These are phyloP conservation scores for Saccharomyces mikatae DNA, from an alignment of 805 yeast species.

Conservation along the genomic window DNA sequence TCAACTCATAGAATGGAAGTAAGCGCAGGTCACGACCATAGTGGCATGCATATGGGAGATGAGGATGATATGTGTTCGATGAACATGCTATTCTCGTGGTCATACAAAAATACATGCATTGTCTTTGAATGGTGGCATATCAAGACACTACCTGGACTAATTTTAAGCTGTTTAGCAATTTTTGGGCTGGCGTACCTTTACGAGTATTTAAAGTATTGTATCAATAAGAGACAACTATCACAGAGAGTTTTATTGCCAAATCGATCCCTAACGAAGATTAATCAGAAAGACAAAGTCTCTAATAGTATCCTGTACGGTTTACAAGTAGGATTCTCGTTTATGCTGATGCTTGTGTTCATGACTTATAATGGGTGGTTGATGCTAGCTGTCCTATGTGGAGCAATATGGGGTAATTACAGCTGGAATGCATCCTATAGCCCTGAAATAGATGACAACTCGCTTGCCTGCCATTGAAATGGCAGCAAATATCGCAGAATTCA, in stretches of 20 bases:
- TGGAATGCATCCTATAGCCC: conserved; percentile 39
- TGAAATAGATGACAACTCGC: conserved; percentile 6
- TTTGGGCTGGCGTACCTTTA: conserved; percentile 46
- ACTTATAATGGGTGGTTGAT: conserved; percentile 81
- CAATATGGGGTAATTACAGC: conserved; percentile 55
- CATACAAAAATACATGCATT: conserved; percentile 62
- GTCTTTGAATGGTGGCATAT: conserved; percentile 79
- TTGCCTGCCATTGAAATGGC: conserved; percentile 20
- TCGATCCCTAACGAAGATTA: not conserved
- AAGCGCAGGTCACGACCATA: conserved; percentile 1
- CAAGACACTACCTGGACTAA: conserved; percentile 40
- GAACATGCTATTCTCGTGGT: conserved; percentile 78
- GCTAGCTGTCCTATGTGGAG: conserved; percentile 66
- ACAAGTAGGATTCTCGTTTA: conserved; percentile 62
- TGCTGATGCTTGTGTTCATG: conserved; percentile 77
- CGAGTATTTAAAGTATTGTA: conserved; percentile 39
- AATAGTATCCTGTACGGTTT: conserved; percentile 47
- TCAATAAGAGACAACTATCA: conserved; percentile 5
- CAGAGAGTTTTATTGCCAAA: not conserved
- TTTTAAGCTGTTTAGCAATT: conserved; percentile 45
- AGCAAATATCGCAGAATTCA: not conserved
- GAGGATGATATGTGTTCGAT: conserved; percentile 39
- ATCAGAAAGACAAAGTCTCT: conserved; percentile 2
- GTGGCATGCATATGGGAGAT: conserved; percentile 19
- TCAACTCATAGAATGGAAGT: not conserved